Conservation (phyloP, 2,329 filamentous ascomycete species). For the Neurospora sp. region DNA sequence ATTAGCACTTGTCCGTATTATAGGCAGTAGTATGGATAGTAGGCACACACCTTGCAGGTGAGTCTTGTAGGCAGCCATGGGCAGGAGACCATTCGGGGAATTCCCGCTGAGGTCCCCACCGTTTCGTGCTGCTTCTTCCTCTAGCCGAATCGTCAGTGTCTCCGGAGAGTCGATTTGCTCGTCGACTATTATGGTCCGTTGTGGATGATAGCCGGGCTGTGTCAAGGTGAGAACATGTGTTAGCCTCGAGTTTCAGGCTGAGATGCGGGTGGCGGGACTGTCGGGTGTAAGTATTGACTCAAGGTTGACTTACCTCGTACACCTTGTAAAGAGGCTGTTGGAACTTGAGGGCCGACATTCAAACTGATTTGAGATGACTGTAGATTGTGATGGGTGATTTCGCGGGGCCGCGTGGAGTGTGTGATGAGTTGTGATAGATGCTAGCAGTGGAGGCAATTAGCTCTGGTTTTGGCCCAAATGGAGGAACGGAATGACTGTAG, state of each 20-base stretch:
- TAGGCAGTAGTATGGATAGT: slow-evolving; percentile 7
- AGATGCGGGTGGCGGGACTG: neutral
- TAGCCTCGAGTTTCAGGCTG: neutral
- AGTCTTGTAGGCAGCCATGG: slow-evolving; percentile 78
- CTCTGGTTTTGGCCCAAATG: neutral
- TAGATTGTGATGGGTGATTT: neutral
- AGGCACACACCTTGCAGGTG: slow-evolving; percentile 68
- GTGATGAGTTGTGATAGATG: neutral
- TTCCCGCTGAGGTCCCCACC: slow-evolving; percentile 45
- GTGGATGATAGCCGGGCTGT: slow-evolving; percentile 43
- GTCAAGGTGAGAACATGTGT: slow-evolving; percentile 1
- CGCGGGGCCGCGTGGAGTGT: neutral
- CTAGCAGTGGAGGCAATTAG: neutral
- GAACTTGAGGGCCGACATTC: slow-evolving; percentile 49
- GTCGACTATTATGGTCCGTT: slow-evolving; percentile 48
- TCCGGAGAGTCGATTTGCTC: slow-evolving; percentile 48
- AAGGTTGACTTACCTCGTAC: slow-evolving; percentile 43
- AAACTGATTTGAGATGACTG: slow-evolving; percentile 29
- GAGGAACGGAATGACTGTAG: neutral
- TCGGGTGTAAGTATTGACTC: neutral
- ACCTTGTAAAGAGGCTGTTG: slow-evolving; percentile 46
- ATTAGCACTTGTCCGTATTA: neutral
- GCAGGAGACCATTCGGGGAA: slow-evolving; percentile 49
- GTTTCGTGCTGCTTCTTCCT: slow-evolving; percentile 44
- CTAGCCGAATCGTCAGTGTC: slow-evolving; percentile 45